Evolutionary conservation across 148 eudicot species (phyloP), one percentile per base, ranked within the genome.

Genomic region (Diospyros lotus): DNA sequence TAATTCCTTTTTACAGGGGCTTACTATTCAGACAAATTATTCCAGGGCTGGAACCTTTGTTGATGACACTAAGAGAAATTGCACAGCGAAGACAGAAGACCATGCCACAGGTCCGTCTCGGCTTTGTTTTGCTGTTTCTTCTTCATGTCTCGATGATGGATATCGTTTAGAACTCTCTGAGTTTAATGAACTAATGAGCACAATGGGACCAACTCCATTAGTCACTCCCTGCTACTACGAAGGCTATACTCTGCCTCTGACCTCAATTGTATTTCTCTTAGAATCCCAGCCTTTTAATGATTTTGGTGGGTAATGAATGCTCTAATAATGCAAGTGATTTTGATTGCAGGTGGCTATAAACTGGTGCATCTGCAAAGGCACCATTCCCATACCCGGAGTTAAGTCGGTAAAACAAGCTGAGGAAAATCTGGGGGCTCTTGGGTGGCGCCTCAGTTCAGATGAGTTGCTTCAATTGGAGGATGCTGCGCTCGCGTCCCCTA

Each of bases 381-480:
- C 96, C 1, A 79, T 95, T 81, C 98, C 98, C 2, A 95, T 95
- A 67, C 98, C 98, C 2, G 98, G 97, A 70, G 93, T 95, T 41
- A 95, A 92, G 84, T 74, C 90, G 1, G 77, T 92, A 4, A 84
- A 86, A 84, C 98, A 95, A 80, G 92, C 88, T 8, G 75, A 84
- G 52, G 96, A 95, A 28, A 95, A 95, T 71, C 69, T 95, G 72
- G 97, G 97, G 59, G 89, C 98, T 56, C 90, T 95, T 55, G 91
- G 91, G 71, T 95, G 97, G 98, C 83, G 78, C 59, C 97, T 95
- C 48, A 84, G 82, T 72, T 72, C 83, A 3, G 89, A 86, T 66
- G 98, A 95, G 80, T 6, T 92, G 71, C 72, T 63, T 78, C 85
- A 82, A 78, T 79, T 95, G 74, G 98, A 95, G 80, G 74, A 74